Evolutionary conservation across 2,329 filamentous ascomycete species (phyloP).

Genomic region (Aspergillus alliaceus): DNA sequence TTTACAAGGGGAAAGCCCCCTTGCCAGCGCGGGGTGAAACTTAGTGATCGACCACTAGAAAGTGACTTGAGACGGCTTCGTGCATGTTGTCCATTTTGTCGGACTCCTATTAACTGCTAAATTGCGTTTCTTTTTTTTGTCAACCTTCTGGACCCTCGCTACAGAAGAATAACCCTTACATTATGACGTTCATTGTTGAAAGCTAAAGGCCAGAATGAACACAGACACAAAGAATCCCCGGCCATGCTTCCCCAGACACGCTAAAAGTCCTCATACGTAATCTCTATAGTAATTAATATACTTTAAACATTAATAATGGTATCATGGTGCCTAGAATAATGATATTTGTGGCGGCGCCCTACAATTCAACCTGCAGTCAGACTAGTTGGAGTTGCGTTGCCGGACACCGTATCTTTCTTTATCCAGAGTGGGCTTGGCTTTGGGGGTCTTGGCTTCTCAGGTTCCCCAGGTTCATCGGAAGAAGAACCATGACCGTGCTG

Average conservation of each 20-base stretch:
- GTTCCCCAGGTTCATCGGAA: conserved; percentile 3
- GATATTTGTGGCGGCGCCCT: not conserved
- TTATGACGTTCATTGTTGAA: not conserved
- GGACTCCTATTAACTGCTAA: conserved; percentile 3
- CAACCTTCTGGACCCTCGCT: not conserved
- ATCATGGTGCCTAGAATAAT: not conserved
- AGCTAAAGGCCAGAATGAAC: not conserved
- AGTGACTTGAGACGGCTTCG: conserved; percentile 17
- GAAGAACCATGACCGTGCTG: not conserved
- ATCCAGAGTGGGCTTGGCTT: conserved; percentile 5
- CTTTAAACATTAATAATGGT: not conserved
- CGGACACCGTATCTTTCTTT: conserved; percentile 15
- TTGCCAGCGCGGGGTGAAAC: conserved; percentile 11
- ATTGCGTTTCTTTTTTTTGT: not conserved
- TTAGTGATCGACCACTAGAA: conserved; percentile 23
- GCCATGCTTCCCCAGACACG: not conserved
- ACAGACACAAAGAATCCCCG: not conserved
- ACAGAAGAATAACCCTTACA: not conserved
- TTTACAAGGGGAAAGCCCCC: not conserved
- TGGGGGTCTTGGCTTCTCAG: not conserved
- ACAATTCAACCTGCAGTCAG: conserved; percentile 6
- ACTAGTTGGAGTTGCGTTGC: conserved; percentile 2
- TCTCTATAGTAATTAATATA: not conserved
- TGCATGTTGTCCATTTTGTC: conserved; percentile 21
- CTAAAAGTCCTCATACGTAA: not conserved